Conservation (phyloP, 805 yeast genomes). For the Hanseniaspora mollemarum region DNA sequence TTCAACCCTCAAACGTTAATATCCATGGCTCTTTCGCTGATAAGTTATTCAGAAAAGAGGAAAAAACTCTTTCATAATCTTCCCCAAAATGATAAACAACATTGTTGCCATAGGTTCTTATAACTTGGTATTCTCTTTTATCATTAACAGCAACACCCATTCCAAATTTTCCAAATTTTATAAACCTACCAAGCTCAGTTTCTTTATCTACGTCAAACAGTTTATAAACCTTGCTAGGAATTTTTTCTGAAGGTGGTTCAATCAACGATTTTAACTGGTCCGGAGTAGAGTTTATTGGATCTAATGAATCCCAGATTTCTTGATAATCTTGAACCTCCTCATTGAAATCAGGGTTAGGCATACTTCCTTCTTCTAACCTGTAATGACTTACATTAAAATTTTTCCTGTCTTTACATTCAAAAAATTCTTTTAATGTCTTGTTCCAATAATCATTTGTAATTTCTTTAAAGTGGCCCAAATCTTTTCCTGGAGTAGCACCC, state of each 20-base stretch:
- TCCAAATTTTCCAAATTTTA: slow-evolving; percentile 41
- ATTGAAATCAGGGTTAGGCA: slow-evolving; percentile 38
- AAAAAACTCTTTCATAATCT: slow-evolving; percentile 4
- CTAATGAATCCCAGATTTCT: slow-evolving; percentile 46
- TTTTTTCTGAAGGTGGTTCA: background rate
- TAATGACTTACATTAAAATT: background rate
- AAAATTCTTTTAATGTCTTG: background rate
- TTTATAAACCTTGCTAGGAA: slow-evolving; percentile 15
- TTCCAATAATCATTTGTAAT: slow-evolving; percentile 29
- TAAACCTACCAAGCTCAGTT: slow-evolving; percentile 32
- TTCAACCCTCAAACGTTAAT: background rate
- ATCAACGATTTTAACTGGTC: slow-evolving; percentile 20
- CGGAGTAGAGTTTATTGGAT: slow-evolving; percentile 31
- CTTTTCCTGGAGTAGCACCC: slow-evolving; percentile 26
- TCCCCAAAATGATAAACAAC: slow-evolving; percentile 13
- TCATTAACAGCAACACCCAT: slow-evolving; percentile 38
- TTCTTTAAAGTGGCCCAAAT: slow-evolving; percentile 37
- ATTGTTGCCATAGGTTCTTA: slow-evolving; percentile 13
- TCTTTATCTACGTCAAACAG: background rate
- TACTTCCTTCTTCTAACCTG: slow-evolving; percentile 41
- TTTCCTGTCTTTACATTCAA: background rate
- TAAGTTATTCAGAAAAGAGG: background rate
- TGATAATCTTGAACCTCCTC: slow-evolving; percentile 33
- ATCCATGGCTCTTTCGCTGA: background rate
- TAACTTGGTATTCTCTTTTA: slow-evolving; percentile 15